These are phyloP conservation scores for Monosporascus sp. DNA, from an alignment of 2,329 filamentous ascomycete genomes.

Conservation along the genomic window DNA sequence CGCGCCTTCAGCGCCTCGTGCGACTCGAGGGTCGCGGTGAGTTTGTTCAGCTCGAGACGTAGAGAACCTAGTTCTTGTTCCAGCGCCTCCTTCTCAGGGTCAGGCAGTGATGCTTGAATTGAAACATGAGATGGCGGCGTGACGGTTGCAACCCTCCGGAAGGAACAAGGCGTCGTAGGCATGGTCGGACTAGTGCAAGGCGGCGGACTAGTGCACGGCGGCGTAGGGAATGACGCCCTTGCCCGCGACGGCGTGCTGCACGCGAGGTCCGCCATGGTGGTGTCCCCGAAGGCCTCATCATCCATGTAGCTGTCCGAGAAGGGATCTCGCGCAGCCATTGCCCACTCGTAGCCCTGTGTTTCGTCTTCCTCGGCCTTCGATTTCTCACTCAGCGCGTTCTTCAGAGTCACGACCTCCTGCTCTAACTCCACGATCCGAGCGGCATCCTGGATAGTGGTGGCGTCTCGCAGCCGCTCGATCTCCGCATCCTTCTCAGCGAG, in stretches of 20 bases:
- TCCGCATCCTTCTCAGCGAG: constrained; percentile 47
- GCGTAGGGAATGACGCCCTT: constrained; percentile 48
- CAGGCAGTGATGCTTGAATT: constrained; percentile 28
- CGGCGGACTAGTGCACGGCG: constrained; percentile 50
- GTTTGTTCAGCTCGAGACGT: constrained; percentile 42
- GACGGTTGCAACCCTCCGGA: constrained; percentile 5
- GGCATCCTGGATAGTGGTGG: constrained; percentile 42
- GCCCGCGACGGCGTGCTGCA: constrained; percentile 46
- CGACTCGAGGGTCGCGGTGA: constrained; percentile 42
- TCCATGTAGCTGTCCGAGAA: constrained; percentile 40
- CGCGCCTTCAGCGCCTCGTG: constrained; percentile 38
- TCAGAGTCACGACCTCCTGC: constrained; percentile 28
- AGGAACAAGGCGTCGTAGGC: constrained; percentile 34
- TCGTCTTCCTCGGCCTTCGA: constrained; percentile 7
- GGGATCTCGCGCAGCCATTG: constrained; percentile 43
- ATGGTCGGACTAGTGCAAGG: constrained; percentile 44
- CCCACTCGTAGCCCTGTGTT: constrained; percentile 42
- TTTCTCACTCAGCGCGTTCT: constrained; percentile 22
- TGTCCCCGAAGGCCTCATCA: constrained; percentile 43
- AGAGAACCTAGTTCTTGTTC: constrained; percentile 45
- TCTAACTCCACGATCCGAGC: constrained; percentile 34
- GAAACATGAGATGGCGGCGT: constrained; percentile 25
- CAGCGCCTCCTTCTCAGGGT: constrained; percentile 37
- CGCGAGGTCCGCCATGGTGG: constrained; percentile 44
- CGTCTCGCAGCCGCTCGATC: constrained; percentile 48